These are phyloP conservation scores for Alternaria sp. DNA, from an alignment of 2,329 filamentous ascomycete species.

Conservation along the genomic window DNA sequence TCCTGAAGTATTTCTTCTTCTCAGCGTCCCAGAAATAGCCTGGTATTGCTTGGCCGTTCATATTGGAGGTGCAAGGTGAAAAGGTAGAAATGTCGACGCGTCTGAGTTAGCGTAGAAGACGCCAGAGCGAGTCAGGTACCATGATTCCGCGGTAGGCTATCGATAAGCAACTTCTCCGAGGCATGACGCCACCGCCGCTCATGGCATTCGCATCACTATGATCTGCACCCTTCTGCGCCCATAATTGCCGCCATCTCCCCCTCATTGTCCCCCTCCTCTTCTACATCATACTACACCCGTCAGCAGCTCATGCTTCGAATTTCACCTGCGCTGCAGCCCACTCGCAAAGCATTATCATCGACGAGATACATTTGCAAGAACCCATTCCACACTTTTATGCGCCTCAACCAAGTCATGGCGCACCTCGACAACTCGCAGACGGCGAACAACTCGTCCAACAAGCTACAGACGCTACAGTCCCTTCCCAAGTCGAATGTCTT, in stretches of 20 bases:
- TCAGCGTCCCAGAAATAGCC: slow-evolving; percentile 60
- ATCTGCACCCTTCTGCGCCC: background rate
- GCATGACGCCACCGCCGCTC: slow-evolving; percentile 34
- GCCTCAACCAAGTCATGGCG: slow-evolving; percentile 56
- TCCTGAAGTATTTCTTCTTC: slow-evolving; percentile 61
- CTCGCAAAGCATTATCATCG: slow-evolving; percentile 6
- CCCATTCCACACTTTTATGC: slow-evolving; percentile 30
- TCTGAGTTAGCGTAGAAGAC: background rate
- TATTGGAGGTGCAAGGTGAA: slow-evolving; percentile 12
- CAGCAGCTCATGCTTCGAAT: slow-evolving; percentile 30
- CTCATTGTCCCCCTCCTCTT: background rate
- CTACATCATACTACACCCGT: background rate
- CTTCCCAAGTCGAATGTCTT: slow-evolving; percentile 72
- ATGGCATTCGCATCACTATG: slow-evolving; percentile 29
- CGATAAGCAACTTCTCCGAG: slow-evolving; percentile 27
- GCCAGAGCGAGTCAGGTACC: slow-evolving; percentile 28
- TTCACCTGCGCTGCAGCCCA: slow-evolving; percentile 17
- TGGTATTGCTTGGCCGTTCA: slow-evolving; percentile 56
- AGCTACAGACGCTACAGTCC: slow-evolving; percentile 54
- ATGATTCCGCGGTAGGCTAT: slow-evolving; percentile 20
- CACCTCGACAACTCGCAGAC: slow-evolving; percentile 50
- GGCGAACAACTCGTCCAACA: slow-evolving; percentile 19
- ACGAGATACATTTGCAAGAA: slow-evolving; percentile 15
- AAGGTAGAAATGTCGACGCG: background rate
- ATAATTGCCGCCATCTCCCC: slow-evolving; percentile 23